Evolutionary conservation across 1,284 basidiomycete genomes (phyloP).

Genomic region (Anthracocystis panici-leucophaei): DNA sequence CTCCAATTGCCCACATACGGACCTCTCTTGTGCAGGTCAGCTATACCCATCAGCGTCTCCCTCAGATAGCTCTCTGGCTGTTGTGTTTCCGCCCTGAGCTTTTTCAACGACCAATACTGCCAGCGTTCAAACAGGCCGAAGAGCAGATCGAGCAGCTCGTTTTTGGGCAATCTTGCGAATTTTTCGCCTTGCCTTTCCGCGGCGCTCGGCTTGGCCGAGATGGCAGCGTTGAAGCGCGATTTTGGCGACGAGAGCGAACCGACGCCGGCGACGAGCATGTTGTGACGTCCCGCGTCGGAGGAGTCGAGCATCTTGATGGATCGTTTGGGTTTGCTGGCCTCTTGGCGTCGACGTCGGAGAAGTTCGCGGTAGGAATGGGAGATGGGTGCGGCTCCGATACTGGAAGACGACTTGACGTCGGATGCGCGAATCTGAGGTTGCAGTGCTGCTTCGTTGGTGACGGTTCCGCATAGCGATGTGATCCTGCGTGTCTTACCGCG

Average conservation of each 20-base stretch:
- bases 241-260: conserved; percentile 36
- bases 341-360: conserved; percentile 69
- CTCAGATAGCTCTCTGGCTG: conserved; percentile 93
- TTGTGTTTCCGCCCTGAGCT: conserved; percentile 82
- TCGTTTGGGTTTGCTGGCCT: conserved; percentile 71
- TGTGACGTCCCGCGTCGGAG: conserved; percentile 67
- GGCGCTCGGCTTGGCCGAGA: conserved; percentile 23
- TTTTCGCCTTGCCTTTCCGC: conserved; percentile 73
- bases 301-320: conserved; percentile 71
- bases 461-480: conserved; percentile 58
- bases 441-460: conserved; percentile 65
- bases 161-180: conserved; percentile 87
- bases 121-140: conserved; percentile 83
- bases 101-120: conserved; percentile 85
- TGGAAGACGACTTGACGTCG: conserved; percentile 7
- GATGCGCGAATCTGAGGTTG: conserved; percentile 56
- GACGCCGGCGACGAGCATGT: conserved; percentile 68
- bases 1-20: conserved; percentile 72
- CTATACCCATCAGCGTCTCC: conserved; percentile 85
- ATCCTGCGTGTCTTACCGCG: conserved; percentile 29
- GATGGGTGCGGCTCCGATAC: conserved; percentile 38
- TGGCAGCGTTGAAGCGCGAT: conserved; percentile 48
- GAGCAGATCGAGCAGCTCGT: conserved; percentile 87
- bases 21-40: conserved; percentile 82
- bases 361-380: conserved; percentile 71